A percentile compares a stretch with the other conserved stretches of the same genome.
Conservation (phyloP, 805 yeast genomes). For the Cyberlindnera japonica region DNA sequence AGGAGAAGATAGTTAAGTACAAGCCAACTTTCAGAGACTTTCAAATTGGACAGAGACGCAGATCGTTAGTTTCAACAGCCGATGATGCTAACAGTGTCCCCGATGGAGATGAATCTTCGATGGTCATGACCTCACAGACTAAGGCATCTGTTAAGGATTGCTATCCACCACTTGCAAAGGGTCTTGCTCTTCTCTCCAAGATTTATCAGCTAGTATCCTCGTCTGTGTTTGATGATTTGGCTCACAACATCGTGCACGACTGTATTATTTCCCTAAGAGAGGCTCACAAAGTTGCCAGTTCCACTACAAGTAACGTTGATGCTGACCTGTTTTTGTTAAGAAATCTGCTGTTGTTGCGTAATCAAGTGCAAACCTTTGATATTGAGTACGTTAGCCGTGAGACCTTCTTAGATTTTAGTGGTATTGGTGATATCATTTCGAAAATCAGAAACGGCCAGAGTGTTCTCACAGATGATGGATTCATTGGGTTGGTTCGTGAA, state of each 20-base stretch:
- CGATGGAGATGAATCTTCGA: constrained; percentile 10
- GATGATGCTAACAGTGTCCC: constrained; percentile 10
- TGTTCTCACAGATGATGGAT: constrained; percentile 24
- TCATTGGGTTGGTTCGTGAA: constrained; percentile 52
- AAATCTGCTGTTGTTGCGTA: constrained; percentile 65
- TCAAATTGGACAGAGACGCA: constrained; percentile 39
- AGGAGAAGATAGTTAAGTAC: constrained; percentile 62
- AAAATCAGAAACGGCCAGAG: constrained; percentile 32
- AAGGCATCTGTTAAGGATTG: constrained; percentile 36
- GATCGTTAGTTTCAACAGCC: constrained; percentile 24
- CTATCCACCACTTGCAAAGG: constrained; percentile 69
- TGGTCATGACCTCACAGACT: not conserved
- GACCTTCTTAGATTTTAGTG: constrained; percentile 76
- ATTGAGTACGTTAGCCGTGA: constrained; percentile 73
- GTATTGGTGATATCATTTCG: constrained; percentile 52
- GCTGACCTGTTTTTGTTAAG: constrained; percentile 65
- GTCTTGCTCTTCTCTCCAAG: constrained; percentile 66
- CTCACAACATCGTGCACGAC: constrained; percentile 80
- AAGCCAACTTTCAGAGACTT: constrained; percentile 68
- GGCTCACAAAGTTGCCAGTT: constrained; percentile 44
- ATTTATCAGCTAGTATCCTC: constrained; percentile 79
- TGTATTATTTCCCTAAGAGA: constrained; percentile 60
- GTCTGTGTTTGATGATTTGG: constrained; percentile 79
- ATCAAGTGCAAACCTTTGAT: constrained; percentile 72
- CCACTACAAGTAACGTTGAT: constrained; percentile 50